Percentiles rank a stretch among this genome's conserved stretches.
Conservation (phyloP, 2,329 filamentous ascomycete species). For the Calonectria pteridis region DNA sequence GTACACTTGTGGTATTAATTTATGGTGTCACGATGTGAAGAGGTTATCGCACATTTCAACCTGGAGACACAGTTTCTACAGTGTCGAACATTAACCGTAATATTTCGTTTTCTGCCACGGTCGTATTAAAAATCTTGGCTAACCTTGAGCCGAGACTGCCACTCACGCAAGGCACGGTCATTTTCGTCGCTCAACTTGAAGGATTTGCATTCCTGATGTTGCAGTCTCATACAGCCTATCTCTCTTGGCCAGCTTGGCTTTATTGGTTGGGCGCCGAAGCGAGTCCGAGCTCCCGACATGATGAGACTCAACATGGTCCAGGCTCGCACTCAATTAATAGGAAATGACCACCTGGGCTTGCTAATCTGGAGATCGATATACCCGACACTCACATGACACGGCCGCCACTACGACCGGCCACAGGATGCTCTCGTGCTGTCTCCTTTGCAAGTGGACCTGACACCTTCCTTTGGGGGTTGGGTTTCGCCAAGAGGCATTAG, state of each 20-base stretch:
- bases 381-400: conserved; percentile 18
- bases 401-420: neutral
- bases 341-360: neutral
- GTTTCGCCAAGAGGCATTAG: neutral
- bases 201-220: neutral
- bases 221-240: neutral
- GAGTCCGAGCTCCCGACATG: neutral
- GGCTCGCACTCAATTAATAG: neutral
- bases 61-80: neutral
- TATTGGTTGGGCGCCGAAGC: neutral
- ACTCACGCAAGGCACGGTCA: neutral
- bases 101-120: neutral
- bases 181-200: neutral
- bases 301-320: neutral
- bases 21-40: neutral
- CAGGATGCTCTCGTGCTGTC: neutral
- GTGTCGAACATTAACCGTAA: neutral
- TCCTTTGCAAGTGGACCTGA: neutral
- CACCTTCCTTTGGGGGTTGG: neutral
- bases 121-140: neutral
- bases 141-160: neutral
- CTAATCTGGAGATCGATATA: neutral
- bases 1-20: neutral
- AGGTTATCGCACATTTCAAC: neutral
- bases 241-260: neutral